Evolutionary conservation across 768 basidiomycete species (phyloP).

Genomic region (Hygrocybe coccinea): DNA sequence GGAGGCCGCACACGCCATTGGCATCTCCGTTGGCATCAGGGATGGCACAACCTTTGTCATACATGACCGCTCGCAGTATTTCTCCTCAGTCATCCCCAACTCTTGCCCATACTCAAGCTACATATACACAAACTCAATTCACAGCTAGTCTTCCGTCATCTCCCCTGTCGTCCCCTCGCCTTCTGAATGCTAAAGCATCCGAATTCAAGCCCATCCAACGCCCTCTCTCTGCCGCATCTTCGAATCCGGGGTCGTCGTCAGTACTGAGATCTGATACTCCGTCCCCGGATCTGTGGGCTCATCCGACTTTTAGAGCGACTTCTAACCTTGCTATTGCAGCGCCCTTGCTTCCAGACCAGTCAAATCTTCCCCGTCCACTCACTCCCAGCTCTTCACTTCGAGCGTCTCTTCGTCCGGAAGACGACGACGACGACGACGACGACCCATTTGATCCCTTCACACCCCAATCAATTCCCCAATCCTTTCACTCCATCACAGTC

Average conservation of each 20-base stretch:
- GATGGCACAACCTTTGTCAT: slow-evolving; percentile 44
- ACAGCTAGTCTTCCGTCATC: slow-evolving; percentile 82
- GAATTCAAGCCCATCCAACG: slow-evolving; percentile 85
- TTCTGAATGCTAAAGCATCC: slow-evolving; percentile 84
- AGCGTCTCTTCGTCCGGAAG: slow-evolving; percentile 53
- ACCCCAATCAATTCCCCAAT: slow-evolving; percentile 44
- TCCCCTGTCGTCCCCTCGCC: slow-evolving; percentile 76
- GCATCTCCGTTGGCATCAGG: slow-evolving; percentile 70
- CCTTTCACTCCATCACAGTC: slow-evolving; percentile 59
- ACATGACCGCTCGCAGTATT: slow-evolving; percentile 47
- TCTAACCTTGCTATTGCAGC: slow-evolving; percentile 91
- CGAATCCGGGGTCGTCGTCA: slow-evolving; percentile 47
- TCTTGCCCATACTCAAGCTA: slow-evolving; percentile 49
- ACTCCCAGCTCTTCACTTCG: slow-evolving; percentile 64
- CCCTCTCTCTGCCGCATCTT: slow-evolving; percentile 71
- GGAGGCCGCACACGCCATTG: slow-evolving; percentile 73
- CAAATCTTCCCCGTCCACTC: slow-evolving; percentile 45
- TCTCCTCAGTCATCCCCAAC: slow-evolving; percentile 69
- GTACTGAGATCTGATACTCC: slow-evolving; percentile 65
- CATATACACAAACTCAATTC: slow-evolving; percentile 56
- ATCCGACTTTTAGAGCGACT: slow-evolving; percentile 60
- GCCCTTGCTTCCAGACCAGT: slow-evolving; percentile 74
- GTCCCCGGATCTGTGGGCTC: slow-evolving; percentile 89
- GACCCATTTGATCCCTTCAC: slow-evolving; percentile 82
- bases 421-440: slow-evolving; percentile 72